phyloP scores from a whole-genome alignment of 1,284 basidiomycete genomes.

The Ceratobasidium sp. region DNA sequence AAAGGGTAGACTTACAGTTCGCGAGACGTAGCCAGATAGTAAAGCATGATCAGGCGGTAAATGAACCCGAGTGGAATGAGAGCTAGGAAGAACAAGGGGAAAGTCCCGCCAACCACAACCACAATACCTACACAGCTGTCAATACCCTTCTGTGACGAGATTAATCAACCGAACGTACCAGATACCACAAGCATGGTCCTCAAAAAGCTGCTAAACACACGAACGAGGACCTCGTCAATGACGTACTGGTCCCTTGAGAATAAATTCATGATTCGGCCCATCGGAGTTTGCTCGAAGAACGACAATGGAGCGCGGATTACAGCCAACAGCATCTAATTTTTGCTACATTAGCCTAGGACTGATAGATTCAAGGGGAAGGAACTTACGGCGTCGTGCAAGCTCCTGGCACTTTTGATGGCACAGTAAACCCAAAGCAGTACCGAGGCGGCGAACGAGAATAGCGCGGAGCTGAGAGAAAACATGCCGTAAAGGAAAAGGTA shows the following conservation, averaged over 20 bases:
- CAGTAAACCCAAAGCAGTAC: constrained; percentile 81
- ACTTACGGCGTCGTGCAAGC: constrained; percentile 77
- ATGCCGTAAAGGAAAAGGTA: constrained; percentile 69
- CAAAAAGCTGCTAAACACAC: constrained; percentile 70
- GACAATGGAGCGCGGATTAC: constrained; percentile 83
- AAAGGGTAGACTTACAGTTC: constrained; percentile 59
- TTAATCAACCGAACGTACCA: constrained; percentile 31
- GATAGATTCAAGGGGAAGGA: constrained; percentile 47
- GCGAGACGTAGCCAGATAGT: constrained; percentile 89
- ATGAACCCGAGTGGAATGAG: constrained; percentile 77
- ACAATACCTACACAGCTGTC: constrained; percentile 66
- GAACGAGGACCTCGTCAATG: constrained; percentile 80
- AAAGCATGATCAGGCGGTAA: constrained; percentile 78
- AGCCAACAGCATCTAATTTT: constrained; percentile 75
- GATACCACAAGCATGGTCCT: constrained; percentile 54
- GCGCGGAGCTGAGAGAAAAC: constrained; percentile 60
- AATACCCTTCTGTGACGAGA: not conserved
- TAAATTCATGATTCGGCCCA: constrained; percentile 82
- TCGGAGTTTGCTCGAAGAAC: constrained; percentile 88
- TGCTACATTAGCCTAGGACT: constrained; percentile 38
- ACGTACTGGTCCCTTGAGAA: constrained; percentile 95
- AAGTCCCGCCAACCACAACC: constrained; percentile 77
- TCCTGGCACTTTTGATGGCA: constrained; percentile 73
- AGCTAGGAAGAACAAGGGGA: constrained; percentile 82
- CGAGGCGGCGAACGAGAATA: constrained; percentile 62